phyloP scores from a whole-genome alignment of 2,329 filamentous ascomycete genomes.

The Camptophora hylomeconis region DNA sequence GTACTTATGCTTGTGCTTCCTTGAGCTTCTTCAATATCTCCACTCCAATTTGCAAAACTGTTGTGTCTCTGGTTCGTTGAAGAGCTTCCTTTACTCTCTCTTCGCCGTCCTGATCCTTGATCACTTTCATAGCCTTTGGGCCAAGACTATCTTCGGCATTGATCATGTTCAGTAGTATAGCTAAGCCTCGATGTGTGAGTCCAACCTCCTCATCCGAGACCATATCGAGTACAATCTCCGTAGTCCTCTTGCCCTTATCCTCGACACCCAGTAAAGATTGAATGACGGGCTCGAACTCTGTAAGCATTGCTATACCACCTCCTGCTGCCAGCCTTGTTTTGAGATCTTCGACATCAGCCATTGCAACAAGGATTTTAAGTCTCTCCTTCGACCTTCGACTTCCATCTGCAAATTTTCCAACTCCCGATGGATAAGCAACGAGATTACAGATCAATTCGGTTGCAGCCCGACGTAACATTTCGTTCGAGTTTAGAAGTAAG shows the following conservation, averaged over 20 bases:
- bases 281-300: constrained; percentile 63
- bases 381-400: constrained; percentile 56
- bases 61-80: constrained; percentile 53
- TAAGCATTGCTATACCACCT: constrained; percentile 75
- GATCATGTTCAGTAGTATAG: constrained; percentile 62
- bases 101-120: constrained; percentile 51
- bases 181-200: constrained; percentile 53
- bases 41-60: constrained; percentile 58
- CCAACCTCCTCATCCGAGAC: constrained; percentile 54
- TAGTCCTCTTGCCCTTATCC: constrained; percentile 37
- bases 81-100: constrained; percentile 57
- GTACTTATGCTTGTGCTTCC: too few relatives aligned
- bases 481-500: constrained; percentile 63
- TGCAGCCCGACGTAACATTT: constrained; percentile 64
- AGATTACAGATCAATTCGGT: constrained; percentile 89
- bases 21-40: constrained; percentile 50
- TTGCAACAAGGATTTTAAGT: constrained; percentile 70
- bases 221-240: constrained; percentile 66
- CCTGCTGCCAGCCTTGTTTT: constrained; percentile 73
- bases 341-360: constrained; percentile 73
- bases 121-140: constrained; percentile 42
- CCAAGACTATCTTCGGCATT: constrained; percentile 51
- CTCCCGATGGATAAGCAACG: constrained; percentile 31
- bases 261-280: constrained; percentile 56
- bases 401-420: constrained; percentile 37